phyloP scores from a whole-genome alignment of 2,329 filamentous ascomycete genomes.

The Talaromyces sp. region DNA sequence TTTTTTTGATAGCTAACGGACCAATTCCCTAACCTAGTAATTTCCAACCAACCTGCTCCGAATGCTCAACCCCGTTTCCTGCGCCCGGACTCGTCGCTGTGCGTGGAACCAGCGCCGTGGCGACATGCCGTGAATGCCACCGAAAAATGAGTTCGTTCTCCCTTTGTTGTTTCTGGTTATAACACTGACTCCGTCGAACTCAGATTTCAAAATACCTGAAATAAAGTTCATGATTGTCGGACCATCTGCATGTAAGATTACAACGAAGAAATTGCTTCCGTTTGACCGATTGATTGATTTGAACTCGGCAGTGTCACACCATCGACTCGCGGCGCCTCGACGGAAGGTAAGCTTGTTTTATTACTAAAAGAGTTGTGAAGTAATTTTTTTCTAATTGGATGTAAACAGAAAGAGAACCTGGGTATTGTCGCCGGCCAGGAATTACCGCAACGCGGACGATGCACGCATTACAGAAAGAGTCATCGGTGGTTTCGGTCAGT shows the following conservation, averaged over 20 bases:
- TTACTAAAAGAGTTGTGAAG: background rate
- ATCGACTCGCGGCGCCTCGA: constrained; percentile 6
- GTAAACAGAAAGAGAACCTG: constrained; percentile 39
- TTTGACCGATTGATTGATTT: background rate
- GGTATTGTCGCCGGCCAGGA: constrained; percentile 53
- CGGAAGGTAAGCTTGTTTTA: constrained; percentile 8
- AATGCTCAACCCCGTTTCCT: constrained; percentile 66
- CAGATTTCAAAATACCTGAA: constrained; percentile 65
- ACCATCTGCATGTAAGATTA: constrained; percentile 44
- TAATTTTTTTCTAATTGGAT: background rate
- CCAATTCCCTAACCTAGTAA: constrained; percentile 46
- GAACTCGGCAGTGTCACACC: constrained; percentile 5
- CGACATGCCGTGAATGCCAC: constrained; percentile 76
- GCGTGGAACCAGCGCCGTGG: constrained; percentile 66
- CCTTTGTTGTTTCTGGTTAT: background rate
- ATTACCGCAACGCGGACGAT: constrained; percentile 50
- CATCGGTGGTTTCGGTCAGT: constrained; percentile 54
- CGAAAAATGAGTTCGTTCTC: constrained; percentile 60
- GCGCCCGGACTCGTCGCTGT: constrained; percentile 64
- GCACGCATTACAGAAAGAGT: constrained; percentile 51
- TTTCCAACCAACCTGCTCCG: constrained; percentile 72
- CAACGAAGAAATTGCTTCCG: background rate
- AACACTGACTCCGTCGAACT: constrained; percentile 23
- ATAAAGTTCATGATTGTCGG: constrained; percentile 73
- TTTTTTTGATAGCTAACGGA: background rate